These are phyloP conservation scores for Coriaria nepalensis DNA, from an alignment of 306 rosid genomes.

Conservation along the genomic window DNA sequence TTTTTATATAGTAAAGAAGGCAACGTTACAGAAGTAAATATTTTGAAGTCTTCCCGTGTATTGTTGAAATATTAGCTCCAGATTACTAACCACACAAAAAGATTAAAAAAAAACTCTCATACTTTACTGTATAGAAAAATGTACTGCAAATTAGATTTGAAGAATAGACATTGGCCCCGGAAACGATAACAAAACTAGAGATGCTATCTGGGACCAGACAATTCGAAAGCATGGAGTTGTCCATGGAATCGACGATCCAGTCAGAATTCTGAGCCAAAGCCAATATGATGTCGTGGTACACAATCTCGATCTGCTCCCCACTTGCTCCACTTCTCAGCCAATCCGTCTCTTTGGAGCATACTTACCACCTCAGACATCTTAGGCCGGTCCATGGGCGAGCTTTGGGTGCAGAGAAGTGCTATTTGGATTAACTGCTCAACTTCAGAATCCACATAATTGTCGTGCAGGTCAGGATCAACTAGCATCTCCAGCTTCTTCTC, in stretches of 20 bases:
- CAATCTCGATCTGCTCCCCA: slow-evolving; percentile 12
- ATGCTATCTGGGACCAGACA: slow-evolving; percentile 8
- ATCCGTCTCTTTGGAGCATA: slow-evolving; percentile 13
- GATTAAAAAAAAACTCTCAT: no score
- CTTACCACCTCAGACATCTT: slow-evolving; percentile 12
- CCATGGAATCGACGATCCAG: slow-evolving; percentile 8
- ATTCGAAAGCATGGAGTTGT: slow-evolving; percentile 11
- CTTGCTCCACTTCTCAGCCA: slow-evolving; percentile 10
- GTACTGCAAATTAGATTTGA: no score
- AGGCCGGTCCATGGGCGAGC: slow-evolving; percentile 12
- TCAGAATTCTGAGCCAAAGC: slow-evolving; percentile 11
- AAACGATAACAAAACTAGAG: neutral
- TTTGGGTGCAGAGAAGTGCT: slow-evolving; percentile 18
- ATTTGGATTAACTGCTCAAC: slow-evolving; percentile 18
- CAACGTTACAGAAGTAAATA: no score
- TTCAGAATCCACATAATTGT: slow-evolving; percentile 12
- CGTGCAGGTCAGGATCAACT: slow-evolving; percentile 14
- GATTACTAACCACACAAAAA: no score
- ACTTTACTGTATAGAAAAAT: no score
- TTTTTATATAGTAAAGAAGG: no score
- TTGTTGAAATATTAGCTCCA: no score
- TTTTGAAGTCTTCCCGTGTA: no score
- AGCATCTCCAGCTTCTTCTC: slow-evolving; percentile 17
- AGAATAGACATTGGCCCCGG: neutral
- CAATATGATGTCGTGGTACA: slow-evolving; percentile 5